Conservation (phyloP, 345 rosid genomes). For the Aquilaria malaccensis region DNA sequence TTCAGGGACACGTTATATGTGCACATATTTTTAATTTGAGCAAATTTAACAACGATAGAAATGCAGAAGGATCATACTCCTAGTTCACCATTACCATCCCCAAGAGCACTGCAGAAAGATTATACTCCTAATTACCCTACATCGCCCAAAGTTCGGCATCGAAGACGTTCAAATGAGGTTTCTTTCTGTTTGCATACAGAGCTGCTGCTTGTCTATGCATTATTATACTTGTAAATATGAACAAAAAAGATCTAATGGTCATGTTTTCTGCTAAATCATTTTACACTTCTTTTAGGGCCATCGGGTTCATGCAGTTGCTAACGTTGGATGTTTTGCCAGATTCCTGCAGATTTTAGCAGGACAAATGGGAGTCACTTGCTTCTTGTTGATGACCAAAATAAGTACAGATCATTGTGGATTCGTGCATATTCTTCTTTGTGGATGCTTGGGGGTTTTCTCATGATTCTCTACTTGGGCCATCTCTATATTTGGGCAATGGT, state of each 20-base stretch:
- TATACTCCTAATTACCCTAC: background rate
- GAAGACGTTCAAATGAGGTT: conserved; percentile 38
- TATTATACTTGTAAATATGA: background rate
- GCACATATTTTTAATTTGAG: background rate
- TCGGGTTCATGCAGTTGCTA: background rate
- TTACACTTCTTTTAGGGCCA: background rate
- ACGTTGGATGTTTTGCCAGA: conserved; percentile 13
- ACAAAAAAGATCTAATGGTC: background rate
- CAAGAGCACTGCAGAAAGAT: background rate
- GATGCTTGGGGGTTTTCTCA: conserved; percentile 74
- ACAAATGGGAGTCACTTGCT: conserved; percentile 59
- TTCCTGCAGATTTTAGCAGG: conserved; percentile 32
- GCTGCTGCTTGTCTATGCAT: background rate
- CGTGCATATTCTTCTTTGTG: conserved; percentile 73
- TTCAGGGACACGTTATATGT: conserved; percentile 5
- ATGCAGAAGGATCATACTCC: conserved; percentile 14
- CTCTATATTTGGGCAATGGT: conserved; percentile 87
- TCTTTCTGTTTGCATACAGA: background rate
- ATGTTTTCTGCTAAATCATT: background rate
- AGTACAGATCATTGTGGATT: conserved; percentile 71
- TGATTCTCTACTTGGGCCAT: conserved; percentile 85
- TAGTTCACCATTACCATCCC: conserved; percentile 1
- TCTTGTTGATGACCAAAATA: conserved; percentile 58
- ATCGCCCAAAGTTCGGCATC: conserved; percentile 24
- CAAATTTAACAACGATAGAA: background rate